These are phyloP conservation scores for Mycena polygramma DNA, from an alignment of 768 basidiomycete genomes.

Conservation along the genomic window DNA sequence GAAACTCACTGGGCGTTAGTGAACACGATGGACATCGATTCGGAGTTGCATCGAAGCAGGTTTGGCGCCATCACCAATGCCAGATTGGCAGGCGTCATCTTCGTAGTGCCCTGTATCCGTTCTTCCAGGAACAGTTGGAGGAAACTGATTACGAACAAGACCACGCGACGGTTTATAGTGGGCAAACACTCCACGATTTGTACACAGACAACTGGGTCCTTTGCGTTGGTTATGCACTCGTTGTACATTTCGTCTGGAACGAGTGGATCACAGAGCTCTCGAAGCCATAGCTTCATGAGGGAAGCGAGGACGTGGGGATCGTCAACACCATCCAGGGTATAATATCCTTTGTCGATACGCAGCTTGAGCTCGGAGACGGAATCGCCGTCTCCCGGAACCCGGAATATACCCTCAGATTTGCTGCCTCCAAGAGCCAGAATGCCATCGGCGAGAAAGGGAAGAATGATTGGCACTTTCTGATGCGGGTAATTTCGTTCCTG, in stretches of 20 bases:
- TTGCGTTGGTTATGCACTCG: constrained; percentile 81
- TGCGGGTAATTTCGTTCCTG: constrained; percentile 90
- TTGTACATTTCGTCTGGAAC: constrained; percentile 94
- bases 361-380: constrained; percentile 89
- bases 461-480: constrained; percentile 90
- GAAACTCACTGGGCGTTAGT: constrained; percentile 88
- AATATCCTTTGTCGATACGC: constrained; percentile 91
- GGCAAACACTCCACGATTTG: constrained; percentile 84
- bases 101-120: constrained; percentile 76
- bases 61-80: constrained; percentile 95
- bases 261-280: constrained; percentile 93
- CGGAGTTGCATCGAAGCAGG: constrained; percentile 86
- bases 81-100: constrained; percentile 92
- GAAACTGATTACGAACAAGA: constrained; percentile 92
- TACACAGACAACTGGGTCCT: constrained; percentile 77
- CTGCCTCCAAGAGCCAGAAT: constrained; percentile 91
- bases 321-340: constrained; percentile 89
- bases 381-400: constrained; percentile 92
- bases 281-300: constrained; percentile 92
- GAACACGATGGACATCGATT: constrained; percentile 90
- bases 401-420: constrained; percentile 91
- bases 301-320: constrained; percentile 93
- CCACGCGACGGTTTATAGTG: constrained; percentile 86
- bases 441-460: constrained; percentile 93
- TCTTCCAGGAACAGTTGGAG: constrained; percentile 90